These are phyloP conservation scores for Pseudogymnoascus sp. DNA, from an alignment of 2,329 filamentous ascomycete species.

Conservation along the genomic window DNA sequence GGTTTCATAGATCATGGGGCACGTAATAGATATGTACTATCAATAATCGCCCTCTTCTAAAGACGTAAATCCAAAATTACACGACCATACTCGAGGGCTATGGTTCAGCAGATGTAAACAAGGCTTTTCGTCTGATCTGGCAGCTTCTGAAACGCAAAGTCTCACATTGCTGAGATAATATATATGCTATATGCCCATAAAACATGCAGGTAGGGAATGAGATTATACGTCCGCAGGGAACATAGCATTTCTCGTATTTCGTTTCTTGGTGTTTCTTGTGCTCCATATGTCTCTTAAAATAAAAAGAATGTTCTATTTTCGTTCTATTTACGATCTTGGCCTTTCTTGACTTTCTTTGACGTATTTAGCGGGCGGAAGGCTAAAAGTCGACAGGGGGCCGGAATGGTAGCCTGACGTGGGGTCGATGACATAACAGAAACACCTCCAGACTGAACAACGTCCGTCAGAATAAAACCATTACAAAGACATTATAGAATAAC, in stretches of 20 bases:
- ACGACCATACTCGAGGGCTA: background rate
- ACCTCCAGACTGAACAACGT: background rate
- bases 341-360: constrained; percentile 1
- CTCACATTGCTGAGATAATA: background rate
- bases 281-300: background rate
- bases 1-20: background rate
- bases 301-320: background rate
- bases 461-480: background rate
- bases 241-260: background rate
- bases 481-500: constrained; percentile 1
- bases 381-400: background rate
- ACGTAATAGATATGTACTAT: background rate
- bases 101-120: background rate
- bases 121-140: background rate
- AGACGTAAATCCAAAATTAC: background rate
- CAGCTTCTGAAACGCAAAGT: background rate
- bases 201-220: background rate
- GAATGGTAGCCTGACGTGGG: background rate
- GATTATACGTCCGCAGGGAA: background rate
- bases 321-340: background rate
- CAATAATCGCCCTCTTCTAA: background rate
- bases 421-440: constrained; percentile 7
- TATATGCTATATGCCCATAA: background rate
- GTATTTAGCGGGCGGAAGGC: constrained; percentile 7
- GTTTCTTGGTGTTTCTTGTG: background rate